phyloP scores from a whole-genome alignment of 164 flowering plant species.

The Aristolochia contorta region DNA sequence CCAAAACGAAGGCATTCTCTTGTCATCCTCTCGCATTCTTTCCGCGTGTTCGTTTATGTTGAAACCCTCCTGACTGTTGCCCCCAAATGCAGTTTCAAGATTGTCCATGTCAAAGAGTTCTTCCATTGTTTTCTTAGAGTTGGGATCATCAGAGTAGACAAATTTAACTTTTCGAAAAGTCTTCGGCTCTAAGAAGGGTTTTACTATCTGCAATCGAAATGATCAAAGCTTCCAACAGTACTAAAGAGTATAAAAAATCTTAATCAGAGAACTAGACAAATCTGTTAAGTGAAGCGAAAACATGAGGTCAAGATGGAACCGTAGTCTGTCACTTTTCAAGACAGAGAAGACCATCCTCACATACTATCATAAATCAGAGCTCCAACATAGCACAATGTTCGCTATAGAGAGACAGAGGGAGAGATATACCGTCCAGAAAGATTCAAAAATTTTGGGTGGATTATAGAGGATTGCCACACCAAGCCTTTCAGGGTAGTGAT shows the following conservation, averaged over 20 bases:
- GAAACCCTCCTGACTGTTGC: conserved; percentile 44
- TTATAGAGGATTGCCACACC: conserved; percentile 75
- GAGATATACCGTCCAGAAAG: conserved; percentile 63
- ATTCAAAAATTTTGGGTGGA: conserved; percentile 83
- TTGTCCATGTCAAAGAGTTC: conserved; percentile 68
- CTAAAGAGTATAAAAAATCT: background rate
- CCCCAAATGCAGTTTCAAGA: conserved; percentile 79
- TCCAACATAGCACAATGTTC: background rate
- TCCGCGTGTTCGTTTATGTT: conserved; percentile 57
- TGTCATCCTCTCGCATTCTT: conserved; percentile 82
- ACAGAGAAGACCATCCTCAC: no score
- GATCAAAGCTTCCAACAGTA: background rate
- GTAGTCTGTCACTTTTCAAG: no score
- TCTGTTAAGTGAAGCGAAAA: no score
- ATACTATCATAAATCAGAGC: background rate
- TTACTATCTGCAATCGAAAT: conserved; percentile 47
- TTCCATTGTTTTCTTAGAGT: conserved; percentile 58
- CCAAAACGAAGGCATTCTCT: conserved; percentile 45
- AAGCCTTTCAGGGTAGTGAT: conserved; percentile 83
- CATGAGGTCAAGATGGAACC: no score
- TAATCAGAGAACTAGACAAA: background rate
- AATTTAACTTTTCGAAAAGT: conserved; percentile 77
- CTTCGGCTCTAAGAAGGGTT: conserved; percentile 86
- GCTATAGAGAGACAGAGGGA: background rate
- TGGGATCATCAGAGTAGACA: conserved; percentile 59